phyloP scores from a whole-genome alignment of 129 eudicot genomes.

The Ambrosia trifida region DNA sequence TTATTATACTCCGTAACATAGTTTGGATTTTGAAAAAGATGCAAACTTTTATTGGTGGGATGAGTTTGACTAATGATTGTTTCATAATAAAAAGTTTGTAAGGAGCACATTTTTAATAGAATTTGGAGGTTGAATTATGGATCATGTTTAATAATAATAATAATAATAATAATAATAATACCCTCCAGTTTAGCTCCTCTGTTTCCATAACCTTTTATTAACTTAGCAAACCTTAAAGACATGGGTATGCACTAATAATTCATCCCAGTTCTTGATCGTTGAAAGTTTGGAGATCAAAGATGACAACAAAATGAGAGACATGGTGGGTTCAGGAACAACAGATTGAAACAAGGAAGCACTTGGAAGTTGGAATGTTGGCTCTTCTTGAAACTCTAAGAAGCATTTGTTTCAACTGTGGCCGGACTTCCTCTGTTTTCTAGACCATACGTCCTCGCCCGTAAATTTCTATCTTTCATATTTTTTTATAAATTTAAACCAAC shows the following conservation, averaged over 20 bases:
- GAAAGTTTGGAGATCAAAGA: conserved; percentile 11
- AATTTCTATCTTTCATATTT: background rate
- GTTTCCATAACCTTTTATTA: no score
- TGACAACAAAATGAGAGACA: conserved; percentile 12
- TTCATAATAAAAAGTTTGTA: no score
- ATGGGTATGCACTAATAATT: no score
- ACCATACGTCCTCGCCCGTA: conserved; percentile 98
- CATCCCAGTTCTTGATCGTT: background rate
- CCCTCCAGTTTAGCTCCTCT: conserved; percentile 16
- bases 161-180: conserved; percentile 7
- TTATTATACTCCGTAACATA: no score
- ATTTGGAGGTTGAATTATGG: no score
- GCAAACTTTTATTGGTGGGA: no score
- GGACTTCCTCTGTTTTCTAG: conserved; percentile 99
- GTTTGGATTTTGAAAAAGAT: no score
- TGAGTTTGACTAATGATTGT: no score
- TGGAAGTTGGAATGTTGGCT: conserved; percentile 51
- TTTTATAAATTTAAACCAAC: background rate
- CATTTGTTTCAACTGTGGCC: conserved; percentile 79
- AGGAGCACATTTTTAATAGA: no score
- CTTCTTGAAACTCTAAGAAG: conserved; percentile 62
- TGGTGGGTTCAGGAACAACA: conserved; percentile 45
- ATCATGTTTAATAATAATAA: no score
- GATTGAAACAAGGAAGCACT: conserved; percentile 53
- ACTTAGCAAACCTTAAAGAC: no score